phyloP scores from a whole-genome alignment of 805 yeast genomes.

The Spathaspora gorwiae region DNA sequence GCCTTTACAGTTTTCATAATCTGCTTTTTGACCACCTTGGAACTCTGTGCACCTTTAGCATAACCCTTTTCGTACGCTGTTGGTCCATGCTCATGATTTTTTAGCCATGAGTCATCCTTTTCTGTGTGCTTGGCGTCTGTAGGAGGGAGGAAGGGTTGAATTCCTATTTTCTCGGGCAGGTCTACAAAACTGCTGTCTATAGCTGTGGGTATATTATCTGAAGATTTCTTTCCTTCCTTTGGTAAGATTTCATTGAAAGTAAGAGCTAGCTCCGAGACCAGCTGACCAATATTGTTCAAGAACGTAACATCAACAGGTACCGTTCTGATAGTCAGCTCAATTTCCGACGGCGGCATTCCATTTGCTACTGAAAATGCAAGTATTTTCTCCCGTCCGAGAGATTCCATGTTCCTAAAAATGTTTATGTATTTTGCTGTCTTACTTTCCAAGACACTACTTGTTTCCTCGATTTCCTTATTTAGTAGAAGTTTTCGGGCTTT shows the following conservation, averaged over 20 bases:
- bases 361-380: conserved; percentile 18
- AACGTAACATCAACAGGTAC: conserved; percentile 28
- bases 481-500: conserved; percentile 31
- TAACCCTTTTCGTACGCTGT: conserved; percentile 34
- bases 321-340: conserved; percentile 11
- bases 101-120: conserved; percentile 2
- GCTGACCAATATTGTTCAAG: conserved; percentile 1
- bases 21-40: conserved; percentile 17
- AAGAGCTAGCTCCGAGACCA: background rate
- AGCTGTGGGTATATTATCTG: background rate
- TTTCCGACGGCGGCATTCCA: conserved; percentile 17
- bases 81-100: conserved; percentile 18
- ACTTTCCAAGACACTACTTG: conserved; percentile 49
- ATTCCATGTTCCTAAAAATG: conserved; percentile 35
- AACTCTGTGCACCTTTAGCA: conserved; percentile 27
- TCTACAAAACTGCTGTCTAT: background rate
- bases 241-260: background rate
- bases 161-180: conserved; percentile 11
- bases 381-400: conserved; percentile 32
- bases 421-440: conserved; percentile 42
- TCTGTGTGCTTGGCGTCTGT: background rate
- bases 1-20: conserved; percentile 9
- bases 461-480: conserved; percentile 35
- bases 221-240: background rate
- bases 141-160: conserved; percentile 12